Evolutionary conservation across 2,329 filamentous ascomycete species (phyloP), one percentile per base, ranked within the genome.

Genomic region (Ascomycota sp.): DNA sequence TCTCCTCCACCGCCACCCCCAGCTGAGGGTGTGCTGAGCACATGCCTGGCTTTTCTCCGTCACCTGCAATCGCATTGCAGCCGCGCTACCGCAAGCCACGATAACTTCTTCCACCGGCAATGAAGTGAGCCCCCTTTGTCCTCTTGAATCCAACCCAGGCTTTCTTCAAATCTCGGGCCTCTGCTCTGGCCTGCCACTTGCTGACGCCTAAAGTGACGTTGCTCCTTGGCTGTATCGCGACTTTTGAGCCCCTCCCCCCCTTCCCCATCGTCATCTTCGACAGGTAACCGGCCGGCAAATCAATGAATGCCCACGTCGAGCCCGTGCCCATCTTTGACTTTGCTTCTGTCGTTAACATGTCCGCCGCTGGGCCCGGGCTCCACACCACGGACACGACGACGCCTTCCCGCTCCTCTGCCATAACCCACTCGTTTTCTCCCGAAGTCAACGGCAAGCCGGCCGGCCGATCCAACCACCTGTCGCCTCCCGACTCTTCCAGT

Each of bases 351-450:
- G 63, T 69, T 44, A 63, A 65, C 46, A 68, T 65, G 53, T 69
- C 69, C 38, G 59, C 65, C 31, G 62, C 66, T 13, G 62, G 61
- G 29, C 61, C 63, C 20, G 64, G 60, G 39, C 65, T 69, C 40
- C 67, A 72, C 33, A 65, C 65, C 34, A 74, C 73, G 67, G 68
- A 73, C 36, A 59, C 70, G 37, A 64, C 65, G 23, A 65, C 63
- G 23, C 63, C 64, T 30, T 55, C 58, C 36, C 57, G 53, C 32
- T 49, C 57, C 31, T 51, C 55, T 20, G 53, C 51, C 31, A 43
- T 50, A n/a, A 55, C 48, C 40, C 61, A 59, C 27, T 4, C 17
- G 4, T 19, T 20, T 11, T 58, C 61, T 19, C 45, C 46, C 32
- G 51, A 56, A 30, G 41, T 43, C 31, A 55, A 53, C 43, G 51